phyloP scores from a whole-genome alignment of 2,329 filamentous ascomycete species.

The Verticillium tricorpus region DNA sequence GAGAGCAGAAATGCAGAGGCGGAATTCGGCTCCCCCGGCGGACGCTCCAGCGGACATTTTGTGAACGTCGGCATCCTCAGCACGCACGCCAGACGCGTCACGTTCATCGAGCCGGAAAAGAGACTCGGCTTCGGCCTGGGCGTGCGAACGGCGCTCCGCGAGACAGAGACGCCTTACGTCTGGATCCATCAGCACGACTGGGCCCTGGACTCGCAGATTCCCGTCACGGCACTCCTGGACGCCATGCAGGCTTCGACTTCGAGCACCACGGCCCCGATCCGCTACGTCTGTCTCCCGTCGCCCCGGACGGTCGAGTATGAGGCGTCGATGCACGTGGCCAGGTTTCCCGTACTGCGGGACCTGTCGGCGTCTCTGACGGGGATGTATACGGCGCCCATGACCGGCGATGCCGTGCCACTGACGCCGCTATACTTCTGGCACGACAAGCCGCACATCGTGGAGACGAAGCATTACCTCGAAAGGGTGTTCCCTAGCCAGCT shows the following conservation, averaged over 20 bases:
- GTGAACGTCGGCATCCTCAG: conserved; percentile 23
- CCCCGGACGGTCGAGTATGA: conserved; percentile 48
- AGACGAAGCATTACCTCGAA: conserved; percentile 42
- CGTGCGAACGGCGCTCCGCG: conserved; percentile 45
- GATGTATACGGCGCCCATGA: neutral
- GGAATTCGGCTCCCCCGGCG: conserved; percentile 41
- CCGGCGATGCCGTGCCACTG: conserved; percentile 32
- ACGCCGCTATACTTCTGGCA: conserved; percentile 57
- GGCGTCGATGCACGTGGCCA: conserved; percentile 37
- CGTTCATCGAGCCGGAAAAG: conserved; percentile 42
- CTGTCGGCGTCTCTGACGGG: conserved; percentile 31
- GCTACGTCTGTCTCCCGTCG: conserved; percentile 50
- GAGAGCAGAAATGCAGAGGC: conserved; percentile 26
- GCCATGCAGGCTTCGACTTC: conserved; percentile 32
- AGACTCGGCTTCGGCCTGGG: conserved; percentile 49
- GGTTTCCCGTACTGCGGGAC: conserved; percentile 34
- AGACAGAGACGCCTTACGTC: conserved; percentile 43
- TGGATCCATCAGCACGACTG: conserved; percentile 58
- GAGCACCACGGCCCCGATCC: conserved; percentile 29
- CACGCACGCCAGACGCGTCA: conserved; percentile 31
- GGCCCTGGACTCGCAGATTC: conserved; percentile 40
- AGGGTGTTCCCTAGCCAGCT: conserved; percentile 45
- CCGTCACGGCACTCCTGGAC: conserved; percentile 35
- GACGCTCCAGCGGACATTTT: conserved; percentile 8
- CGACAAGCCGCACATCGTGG: conserved; percentile 51